Evolutionary conservation across 345 rosid genomes (phyloP), one percentile per base, ranked within the genome.

Genomic region (Litchi chinensis): DNA sequence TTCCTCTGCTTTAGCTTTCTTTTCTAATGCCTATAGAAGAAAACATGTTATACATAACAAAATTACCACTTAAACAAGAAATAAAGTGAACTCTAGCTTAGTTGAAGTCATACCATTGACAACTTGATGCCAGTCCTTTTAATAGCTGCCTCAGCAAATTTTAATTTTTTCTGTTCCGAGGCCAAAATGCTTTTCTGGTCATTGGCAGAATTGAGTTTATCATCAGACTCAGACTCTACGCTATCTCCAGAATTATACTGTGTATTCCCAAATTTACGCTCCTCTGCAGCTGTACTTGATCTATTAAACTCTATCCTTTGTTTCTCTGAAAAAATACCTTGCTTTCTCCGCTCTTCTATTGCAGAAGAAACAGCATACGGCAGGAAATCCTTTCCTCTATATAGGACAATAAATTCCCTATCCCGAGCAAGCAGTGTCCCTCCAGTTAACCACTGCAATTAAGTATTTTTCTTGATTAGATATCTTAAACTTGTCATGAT

Each of bases 301-400:
- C 54, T 71, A 67, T 72, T 77, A 66, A 50, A 48, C 21, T 78
- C 79, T 65, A 50, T 68, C 79, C 74, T 79, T 65, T 79, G 82
- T 73, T 81, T 88, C 78, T 84, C 84, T 76, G 18, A 65, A 48
- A 69, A 77, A 59, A 85, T 80, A 22, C 52, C 86, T 68, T 82
- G 87, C 76, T 81, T 90, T 83, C 93, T 92, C 84, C 93, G 88
- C 80, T 91, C 91, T 86, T 89, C 87, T 82, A 95, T 90, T 72
- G 93, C 95, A 76, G 91, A 89, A 80, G 99, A 93, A 85, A 90
- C 98, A 43, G 92, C 95, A 77, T 85, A 82, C 11, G 96, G 98
- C 67, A 95, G 91, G 87, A 93, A 95, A 90, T 95, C 99, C 82
- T 95, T 95, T 83, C 99, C 99, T 83, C 99, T 85, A 82, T 95